Evolutionary conservation across 306 rosid species (phyloP), one percentile per base, ranked within the genome.

Genomic region (Vigna angularis): DNA sequence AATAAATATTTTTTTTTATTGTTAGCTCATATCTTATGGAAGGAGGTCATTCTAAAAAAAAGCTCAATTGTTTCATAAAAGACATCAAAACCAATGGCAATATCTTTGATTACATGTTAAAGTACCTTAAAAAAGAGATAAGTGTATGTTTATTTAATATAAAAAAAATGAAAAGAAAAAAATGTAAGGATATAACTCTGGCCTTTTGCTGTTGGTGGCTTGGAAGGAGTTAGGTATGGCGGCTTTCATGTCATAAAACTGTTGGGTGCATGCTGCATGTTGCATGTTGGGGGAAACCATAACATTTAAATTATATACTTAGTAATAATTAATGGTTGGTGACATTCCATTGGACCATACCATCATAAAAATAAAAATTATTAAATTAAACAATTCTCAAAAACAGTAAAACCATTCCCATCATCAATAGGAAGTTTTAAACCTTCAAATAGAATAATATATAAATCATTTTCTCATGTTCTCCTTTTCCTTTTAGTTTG

Each of bases 201-300:
- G 34, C 47, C 61, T 47, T 47, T 62, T 12, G 17, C 53, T 30
- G 34, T 61, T 75, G 62, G 50, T 30, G 61, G 50, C 22, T 48
- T 32, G n/a, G 63, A 34, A 69, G 17, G 47, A 76, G 30, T 66
- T 66, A 47, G 66, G 66, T 44, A 48, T 28, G 30, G 26, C 14
- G 53, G 44, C 52, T 75, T 53, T 36, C 16, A 49, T 63, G 42
- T 18, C 66, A 65, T 66, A 15, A 38, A 3, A n/a, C 10, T 28
- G 9, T 76, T 53, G 7, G 57, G 74, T 76, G 81, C 74, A 76
- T 76, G 74, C 53, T 76, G 81, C 74, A 76, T 76, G 73, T 76
- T 76, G 73, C 80, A 55, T 77, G 75, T 77, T 77, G 75, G 75
- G 45, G 38, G 56, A 56, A 53, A 66, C 32, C 55, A 24, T 40